Percentiles rank a stretch among this genome's conserved stretches.
These are phyloP conservation scores for Cladosporium oxysporum DNA, from an alignment of 2,329 filamentous ascomycete genomes.

Conservation along the genomic window DNA sequence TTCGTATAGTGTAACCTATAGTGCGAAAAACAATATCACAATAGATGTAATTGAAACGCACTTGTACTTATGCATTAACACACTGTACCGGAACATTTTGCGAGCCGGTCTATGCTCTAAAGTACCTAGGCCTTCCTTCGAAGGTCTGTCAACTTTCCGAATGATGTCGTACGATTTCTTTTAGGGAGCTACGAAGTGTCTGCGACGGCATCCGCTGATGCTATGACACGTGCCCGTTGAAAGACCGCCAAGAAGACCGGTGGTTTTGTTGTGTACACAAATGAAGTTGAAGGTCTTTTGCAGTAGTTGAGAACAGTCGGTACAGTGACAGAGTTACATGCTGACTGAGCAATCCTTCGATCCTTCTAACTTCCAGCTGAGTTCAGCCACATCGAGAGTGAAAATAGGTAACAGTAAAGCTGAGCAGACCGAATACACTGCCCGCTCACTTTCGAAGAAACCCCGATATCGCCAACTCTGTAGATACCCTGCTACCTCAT, in stretches of 20 bases:
- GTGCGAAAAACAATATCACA: neutral
- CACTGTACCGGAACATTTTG: neutral
- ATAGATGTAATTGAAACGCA: neutral
- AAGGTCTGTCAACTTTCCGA: neutral
- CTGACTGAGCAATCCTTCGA: neutral
- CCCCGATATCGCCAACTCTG: neutral
- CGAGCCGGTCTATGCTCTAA: neutral
- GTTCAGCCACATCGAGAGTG: neutral
- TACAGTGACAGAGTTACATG: neutral
- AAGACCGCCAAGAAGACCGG: neutral
- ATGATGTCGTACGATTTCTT: neutral
- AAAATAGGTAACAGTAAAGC: neutral
- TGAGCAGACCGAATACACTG: neutral
- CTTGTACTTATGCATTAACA: neutral
- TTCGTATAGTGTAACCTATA: neutral
- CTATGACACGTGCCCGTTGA: neutral
- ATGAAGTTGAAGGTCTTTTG: neutral
- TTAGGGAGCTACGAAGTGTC: neutral
- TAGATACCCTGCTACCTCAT: neutral
- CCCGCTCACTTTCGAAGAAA: neutral
- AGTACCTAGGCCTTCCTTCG: neutral
- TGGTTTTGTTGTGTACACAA: neutral
- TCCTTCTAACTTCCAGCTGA: neutral
- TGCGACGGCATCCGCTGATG: neutral
- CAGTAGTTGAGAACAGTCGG: too few species aligned